Conservation (phyloP, 352 stramenopile genomes). For the Salisapilia sapeloensis region DNA sequence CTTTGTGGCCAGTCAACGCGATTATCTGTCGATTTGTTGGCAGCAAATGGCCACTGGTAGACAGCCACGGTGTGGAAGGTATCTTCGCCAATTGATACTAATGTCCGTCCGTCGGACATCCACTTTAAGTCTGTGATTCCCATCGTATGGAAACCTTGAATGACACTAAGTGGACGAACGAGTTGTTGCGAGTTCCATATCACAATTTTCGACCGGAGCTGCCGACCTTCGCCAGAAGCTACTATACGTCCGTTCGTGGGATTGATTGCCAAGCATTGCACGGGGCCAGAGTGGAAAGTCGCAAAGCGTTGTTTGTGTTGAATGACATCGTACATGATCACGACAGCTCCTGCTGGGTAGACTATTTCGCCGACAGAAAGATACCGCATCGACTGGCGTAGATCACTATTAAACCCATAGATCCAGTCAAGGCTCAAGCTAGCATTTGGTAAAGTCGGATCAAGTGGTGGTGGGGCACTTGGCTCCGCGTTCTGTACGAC, state of each 20-base stretch:
- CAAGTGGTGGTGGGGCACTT: slow-evolving; percentile 30
- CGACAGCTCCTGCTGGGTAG: slow-evolving; percentile 37
- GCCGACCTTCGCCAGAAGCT: slow-evolving; percentile 42
- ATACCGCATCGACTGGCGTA: slow-evolving; percentile 39
- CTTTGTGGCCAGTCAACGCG: slow-evolving; percentile 32
- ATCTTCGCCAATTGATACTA: slow-evolving; percentile 53
- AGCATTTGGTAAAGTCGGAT: slow-evolving; percentile 25
- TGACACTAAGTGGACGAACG: slow-evolving; percentile 24
- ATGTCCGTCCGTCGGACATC: slow-evolving; percentile 45
- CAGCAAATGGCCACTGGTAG: slow-evolving; percentile 38
- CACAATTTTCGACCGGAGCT: slow-evolving; percentile 33
- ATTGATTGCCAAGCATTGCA: slow-evolving; percentile 40
- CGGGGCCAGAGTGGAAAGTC: slow-evolving; percentile 37
- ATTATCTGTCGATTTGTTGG: slow-evolving; percentile 1
- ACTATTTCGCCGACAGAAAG: slow-evolving; percentile 37
- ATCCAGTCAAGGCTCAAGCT: slow-evolving; percentile 63
- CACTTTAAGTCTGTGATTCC: slow-evolving; percentile 53
- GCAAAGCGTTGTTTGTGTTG: slow-evolving; percentile 54
- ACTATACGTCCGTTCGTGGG: slow-evolving; percentile 25
- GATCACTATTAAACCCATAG: slow-evolving; percentile 63
- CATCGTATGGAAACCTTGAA: slow-evolving; percentile 47
- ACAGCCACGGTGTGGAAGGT: slow-evolving; percentile 50
- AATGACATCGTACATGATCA: slow-evolving; percentile 52
- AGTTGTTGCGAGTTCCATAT: slow-evolving; percentile 35
- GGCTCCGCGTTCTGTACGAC: slow-evolving; percentile 38